These are phyloP conservation scores for Zygoascus meyerae DNA, from an alignment of 1,139 yeast genomes.

Conservation along the genomic window DNA sequence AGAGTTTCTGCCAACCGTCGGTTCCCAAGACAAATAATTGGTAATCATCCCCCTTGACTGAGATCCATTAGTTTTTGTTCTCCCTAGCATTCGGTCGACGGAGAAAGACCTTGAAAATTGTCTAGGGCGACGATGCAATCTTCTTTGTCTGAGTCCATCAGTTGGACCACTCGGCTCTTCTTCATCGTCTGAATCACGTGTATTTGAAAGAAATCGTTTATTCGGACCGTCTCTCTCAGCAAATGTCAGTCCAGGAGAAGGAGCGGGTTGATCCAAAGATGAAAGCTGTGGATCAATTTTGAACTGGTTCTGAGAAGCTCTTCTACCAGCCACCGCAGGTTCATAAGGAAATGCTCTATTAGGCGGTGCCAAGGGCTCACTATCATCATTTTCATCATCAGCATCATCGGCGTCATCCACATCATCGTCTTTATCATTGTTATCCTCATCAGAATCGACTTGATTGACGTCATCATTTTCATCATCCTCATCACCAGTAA, in stretches of 20 bases:
- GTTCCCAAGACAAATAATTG: slow-evolving; percentile 77
- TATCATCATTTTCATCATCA: background rate
- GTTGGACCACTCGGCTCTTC: background rate
- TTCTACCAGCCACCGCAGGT: background rate
- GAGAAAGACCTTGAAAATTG: slow-evolving; percentile 20
- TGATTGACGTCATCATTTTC: slow-evolving; percentile 16
- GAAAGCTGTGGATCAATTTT: no score
- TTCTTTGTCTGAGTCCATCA: background rate
- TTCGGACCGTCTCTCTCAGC: no score
- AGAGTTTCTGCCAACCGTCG: slow-evolving; percentile 93
- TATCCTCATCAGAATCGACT: background rate
- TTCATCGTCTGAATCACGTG: slow-evolving; percentile 3
- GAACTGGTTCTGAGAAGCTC: background rate
- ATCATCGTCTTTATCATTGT: slow-evolving; percentile 10
- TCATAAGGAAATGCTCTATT: slow-evolving; percentile 5
- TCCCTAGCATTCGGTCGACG: slow-evolving; percentile 21
- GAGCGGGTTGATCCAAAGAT: no score
- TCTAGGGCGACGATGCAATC: slow-evolving; percentile 6
- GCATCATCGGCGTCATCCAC: slow-evolving; percentile 1
- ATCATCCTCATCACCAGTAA: slow-evolving; percentile 8
- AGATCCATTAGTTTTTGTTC: slow-evolving; percentile 14
- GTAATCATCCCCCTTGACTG: slow-evolving; percentile 29
- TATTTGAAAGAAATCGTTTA: no score
- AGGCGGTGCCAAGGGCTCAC: slow-evolving; percentile 7
- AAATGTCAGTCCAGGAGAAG: no score